Evolutionary conservation across 2,329 filamentous ascomycete genomes (phyloP), one percentile per base, ranked within the genome.

Genomic region (Rosellinia necatrix): DNA sequence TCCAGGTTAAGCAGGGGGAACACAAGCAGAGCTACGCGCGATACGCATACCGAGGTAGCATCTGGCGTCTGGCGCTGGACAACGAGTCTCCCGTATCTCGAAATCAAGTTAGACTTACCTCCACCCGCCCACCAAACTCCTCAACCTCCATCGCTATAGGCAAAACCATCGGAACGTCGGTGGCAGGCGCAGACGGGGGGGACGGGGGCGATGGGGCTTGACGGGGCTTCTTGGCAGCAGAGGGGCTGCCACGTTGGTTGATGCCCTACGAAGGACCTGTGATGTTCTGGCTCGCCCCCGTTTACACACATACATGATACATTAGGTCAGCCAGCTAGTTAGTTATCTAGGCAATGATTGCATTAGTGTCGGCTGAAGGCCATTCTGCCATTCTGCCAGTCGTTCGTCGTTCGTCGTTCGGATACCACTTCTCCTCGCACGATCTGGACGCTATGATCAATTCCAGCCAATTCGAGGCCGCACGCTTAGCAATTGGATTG

Each of bases 221-320:
- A 59, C 21, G 46, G 37, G 27, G 42, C 30, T n/a, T 42, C 47
- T 49, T 48, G 54, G 46, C 58, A 60, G 56, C 49, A 42, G 63
- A 62, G 46, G 51, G 41, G 17, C 57, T 65, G 68, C 68, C 68
- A 70, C 68, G 68, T 69, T 64, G 61, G 54, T 58, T 61, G 56
- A 51, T 66, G 61, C 58, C 60, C 48, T 63, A 59, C 44, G 17
- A 41, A 21, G 22, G 42, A 25, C 50, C 27, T 50, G 38, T 34
- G 32, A 41, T 44, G 49, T 44, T n/a, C 34, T 34, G 40, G 22
- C 34, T 35, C 34, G 34, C 3, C n/a, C 34, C n/a, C n/a, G 9
- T 13, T 22, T 22, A 40, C n/a, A n/a, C n/a, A n/a, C n/a, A n/a
- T n/a, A n/a, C n/a, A n/a, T n/a, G n/a, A n/a, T n/a, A n/a, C n/a